Evolutionary conservation across 495 filamentous ascomycete genomes (phyloP), one percentile per base, ranked within the genome.

Genomic region (Aspergillus asperescens): DNA sequence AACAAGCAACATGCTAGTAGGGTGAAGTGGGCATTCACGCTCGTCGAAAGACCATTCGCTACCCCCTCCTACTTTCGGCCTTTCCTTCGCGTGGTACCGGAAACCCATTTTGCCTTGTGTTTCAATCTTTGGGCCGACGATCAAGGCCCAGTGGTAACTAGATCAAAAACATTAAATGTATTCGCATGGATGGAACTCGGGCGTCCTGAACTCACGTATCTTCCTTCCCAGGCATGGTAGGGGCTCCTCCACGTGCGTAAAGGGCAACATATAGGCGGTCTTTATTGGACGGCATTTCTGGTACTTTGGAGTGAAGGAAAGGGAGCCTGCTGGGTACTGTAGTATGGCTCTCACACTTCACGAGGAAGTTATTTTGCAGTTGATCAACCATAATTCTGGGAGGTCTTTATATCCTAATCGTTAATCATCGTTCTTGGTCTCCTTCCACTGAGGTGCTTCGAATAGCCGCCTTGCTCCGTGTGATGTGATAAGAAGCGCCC

Each of bases 121-220:
- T 55, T 73, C 65, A 32, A 25, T 23, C 50, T 73, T 75, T 19
- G 71, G 73, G 22, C 71, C 69, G 12, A 71, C 48, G 27, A 76
- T 61, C n/a, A 76, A 54, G 3, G 69, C 66, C 64, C 63, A 72
- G 53, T 77, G 62, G 64, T 69, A 62, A 48, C 58, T 62, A 59
- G 55, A 47, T n/a, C 50, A 4, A n/a, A 18, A 61, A 48, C 3
- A 34, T 34, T 10, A 34, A 9, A 28, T 9, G 9, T 28, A 28
- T 28, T 28, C 25, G 25, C 25, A 28, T 28, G 25, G 25, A 9
- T 9, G 5, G 9, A 28, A 28, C 25, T 28, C 25, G 5, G 25
- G 25, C 25, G 25, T n/a, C 25, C 9, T 29, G 16, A 46, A 51
- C 51, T 48, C 40, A 59, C 64, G 55, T 66, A 45, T 64, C 64